Evolutionary conservation across 495 filamentous ascomycete species (phyloP), one percentile per base, ranked within the genome.

Genomic region (Neurospora sp.): DNA sequence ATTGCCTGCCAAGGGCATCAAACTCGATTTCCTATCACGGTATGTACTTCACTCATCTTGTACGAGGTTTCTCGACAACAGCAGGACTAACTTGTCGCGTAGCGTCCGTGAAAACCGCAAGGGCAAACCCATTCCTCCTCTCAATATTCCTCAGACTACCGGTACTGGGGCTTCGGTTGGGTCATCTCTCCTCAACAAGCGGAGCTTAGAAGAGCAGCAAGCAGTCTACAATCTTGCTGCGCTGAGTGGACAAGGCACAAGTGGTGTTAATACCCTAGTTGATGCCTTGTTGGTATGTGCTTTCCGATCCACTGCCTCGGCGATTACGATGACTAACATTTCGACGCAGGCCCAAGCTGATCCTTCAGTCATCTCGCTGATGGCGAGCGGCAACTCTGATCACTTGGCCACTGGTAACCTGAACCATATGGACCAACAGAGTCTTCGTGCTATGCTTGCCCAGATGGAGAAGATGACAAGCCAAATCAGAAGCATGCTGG

Each of bases 1-100:
- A 69, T 81, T 97, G 44, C 88, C 91, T 0, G 91, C 90, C 77
- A 85, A 85, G 75, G 93, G 93, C 42, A 88, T 97, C 81, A 91
- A 92, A 80, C 83, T 91, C 16, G 92, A 96, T 78, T 97, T 97
- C 76, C 83, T 91, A 60, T 80, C 83, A 37, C 82, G 84, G 86
- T 86, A 84, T 82, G 84, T 79, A 16, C n/a, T 46, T 39, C 20
- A 39, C 42, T n/a, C 41, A 72, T 46, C 49, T 73, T 71, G 11
- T 9, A 60, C 20, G 2, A 18, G 1, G 5, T 60, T 27, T 5
- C 6, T 18, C 54, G 1, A 8, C 12, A 10, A 39, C 39, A 74
- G 73, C 70, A 73, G 42, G 73, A 40, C 75, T 78, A 71, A 74
- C 73, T 23, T 39, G 14, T 44, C 38, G 11, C 71, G 3, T 20